These are phyloP conservation scores for Penicillium arizonense DNA, from an alignment of 495 filamentous ascomycete species.

Conservation along the genomic window DNA sequence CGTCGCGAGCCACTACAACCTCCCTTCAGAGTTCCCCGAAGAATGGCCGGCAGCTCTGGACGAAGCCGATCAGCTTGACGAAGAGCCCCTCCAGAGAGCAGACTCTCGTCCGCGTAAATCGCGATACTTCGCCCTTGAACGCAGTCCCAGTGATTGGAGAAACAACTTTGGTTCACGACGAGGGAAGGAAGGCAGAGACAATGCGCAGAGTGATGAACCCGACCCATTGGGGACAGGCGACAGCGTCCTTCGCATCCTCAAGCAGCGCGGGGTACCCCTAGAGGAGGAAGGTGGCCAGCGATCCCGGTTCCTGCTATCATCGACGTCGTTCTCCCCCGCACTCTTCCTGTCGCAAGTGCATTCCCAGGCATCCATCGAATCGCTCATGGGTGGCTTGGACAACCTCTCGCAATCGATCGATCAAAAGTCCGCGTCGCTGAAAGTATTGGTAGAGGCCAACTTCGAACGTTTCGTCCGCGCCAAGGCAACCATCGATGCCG, in stretches of 20 bases:
- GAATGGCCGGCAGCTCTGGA: constrained; percentile 85
- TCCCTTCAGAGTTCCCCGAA: constrained; percentile 74
- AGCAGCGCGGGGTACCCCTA: constrained; percentile 71
- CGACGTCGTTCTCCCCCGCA: constrained; percentile 90
- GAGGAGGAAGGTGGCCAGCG: constrained; percentile 80
- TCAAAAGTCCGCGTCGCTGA: constrained; percentile 92
- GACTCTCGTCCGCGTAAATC: constrained; percentile 64
- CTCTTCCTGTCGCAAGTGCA: constrained; percentile 92
- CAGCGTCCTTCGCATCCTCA: constrained; percentile 80
- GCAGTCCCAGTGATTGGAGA: constrained; percentile 62
- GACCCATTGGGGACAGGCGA: constrained; percentile 81
- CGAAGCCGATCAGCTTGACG: constrained; percentile 65
- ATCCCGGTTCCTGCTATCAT: constrained; percentile 91
- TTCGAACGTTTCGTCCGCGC: constrained; percentile 97
- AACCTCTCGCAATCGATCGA: constrained; percentile 87
- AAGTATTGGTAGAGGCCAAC: constrained; percentile 93
- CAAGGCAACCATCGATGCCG: constrained; percentile 95
- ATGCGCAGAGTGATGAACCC: constrained; percentile 83
- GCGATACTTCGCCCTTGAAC: constrained; percentile 79
- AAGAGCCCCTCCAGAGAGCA: constrained; percentile 51
- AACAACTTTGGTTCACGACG: constrained; percentile 69
- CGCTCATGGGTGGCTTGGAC: constrained; percentile 75
- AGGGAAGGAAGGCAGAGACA: constrained; percentile 65
- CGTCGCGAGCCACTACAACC: constrained; percentile 86
- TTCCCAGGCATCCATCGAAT: constrained; percentile 73